Evolutionary conservation across 192 early-diverging fungal genomes (phyloP), one percentile per base, ranked within the genome.

Genomic region (Podila epigama): DNA sequence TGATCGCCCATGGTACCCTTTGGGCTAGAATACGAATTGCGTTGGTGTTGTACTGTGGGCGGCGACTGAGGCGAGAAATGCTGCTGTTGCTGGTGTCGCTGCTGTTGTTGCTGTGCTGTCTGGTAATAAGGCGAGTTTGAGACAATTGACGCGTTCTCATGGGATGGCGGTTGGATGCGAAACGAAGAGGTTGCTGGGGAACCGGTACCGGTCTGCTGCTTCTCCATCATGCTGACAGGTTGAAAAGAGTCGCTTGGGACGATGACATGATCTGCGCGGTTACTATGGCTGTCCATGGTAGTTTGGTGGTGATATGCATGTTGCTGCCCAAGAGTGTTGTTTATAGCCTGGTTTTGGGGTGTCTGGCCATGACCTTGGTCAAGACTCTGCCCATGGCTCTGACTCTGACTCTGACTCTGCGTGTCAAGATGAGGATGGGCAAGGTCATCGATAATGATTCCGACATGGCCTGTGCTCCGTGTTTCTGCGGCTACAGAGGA

Each of bases 371-470:
- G 58, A 16, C 41, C 52, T 18, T 54, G 52, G 29, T 15, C 13
- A 10, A 29, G 52, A 31, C 2, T 13, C 25, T 54, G 52, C 5
- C 29, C 29, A 54, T 54, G 52, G 18, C 51, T 22, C 51, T 53
- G 41, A 1, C 20, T 15, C 20, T 22, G n/a, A 5, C 25, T 18
- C n/a, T 48, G 44, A 22, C 20, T 22, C n/a, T 48, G 44, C 25
- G 2, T 22, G 2, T 7, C 20, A 15, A 48, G 44, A 25, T 48
- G 44, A 22, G 20, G 44, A 39, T 72, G 44, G 11, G 13, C 39
- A 50, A 58, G 57, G 59, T 36, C 65, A 4, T 77, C 73, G 37
- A 77, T 68, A 25, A 16, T 68, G 59, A 77, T 77, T 54, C 73
- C 73, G 2, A 77, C 73, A 36, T 77, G 66, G 60, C 66, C 65